Base-by-base conservation (phyloP, 2,329 filamentous ascomycete species). In the Colletotrichum theobromicola region DNA sequence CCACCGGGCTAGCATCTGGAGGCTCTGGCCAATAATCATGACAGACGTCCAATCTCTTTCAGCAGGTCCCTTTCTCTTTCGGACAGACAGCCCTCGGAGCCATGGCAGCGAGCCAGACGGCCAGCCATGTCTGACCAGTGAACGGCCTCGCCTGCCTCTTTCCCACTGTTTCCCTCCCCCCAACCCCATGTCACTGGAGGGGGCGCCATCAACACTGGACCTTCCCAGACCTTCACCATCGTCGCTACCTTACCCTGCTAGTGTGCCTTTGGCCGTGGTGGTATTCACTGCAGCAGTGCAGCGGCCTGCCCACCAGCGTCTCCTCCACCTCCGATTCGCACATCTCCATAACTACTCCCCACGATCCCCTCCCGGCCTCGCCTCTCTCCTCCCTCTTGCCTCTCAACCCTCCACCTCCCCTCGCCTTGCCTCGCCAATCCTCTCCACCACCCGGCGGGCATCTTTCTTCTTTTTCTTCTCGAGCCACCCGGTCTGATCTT, bases 331-430 rank as follows among this genome's bases (percentile, higher is more conserved):
- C 71, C 67, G 66, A 65, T 66, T 70, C 62, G 66, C 37, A 72
- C 68, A 66, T 66, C 72, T 63, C 64, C 75, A 75, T 75, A 76
- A 63, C 64, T 75, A 71, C 67, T 67, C 66, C 66, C 72, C 61
- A 72, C 71, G 73, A 75, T 75, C 70, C 73, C 73, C 46, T 74
- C 73, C 65, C 35, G 64, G 64, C 50, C 32, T 68, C 74, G 66
- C 61, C 58, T 68, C 64, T 62, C 62, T 30, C 50, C 50, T 50
- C 13, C 60, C 61, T 70, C 67, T 61, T 35, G 61, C 46, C 64
- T 65, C 72, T 67, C 67, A 63, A 50, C 61, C 67, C 60, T 63
- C 50, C 35, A 42, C 53, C 63, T 72, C 75, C n/a, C 70, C 42
- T 50, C 42, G 28, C 34, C 63, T 72, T 60, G 37, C 50, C 35